Base-by-base conservation (phyloP, 2,329 filamentous ascomycete genomes). In the Cytospora mali region DNA sequence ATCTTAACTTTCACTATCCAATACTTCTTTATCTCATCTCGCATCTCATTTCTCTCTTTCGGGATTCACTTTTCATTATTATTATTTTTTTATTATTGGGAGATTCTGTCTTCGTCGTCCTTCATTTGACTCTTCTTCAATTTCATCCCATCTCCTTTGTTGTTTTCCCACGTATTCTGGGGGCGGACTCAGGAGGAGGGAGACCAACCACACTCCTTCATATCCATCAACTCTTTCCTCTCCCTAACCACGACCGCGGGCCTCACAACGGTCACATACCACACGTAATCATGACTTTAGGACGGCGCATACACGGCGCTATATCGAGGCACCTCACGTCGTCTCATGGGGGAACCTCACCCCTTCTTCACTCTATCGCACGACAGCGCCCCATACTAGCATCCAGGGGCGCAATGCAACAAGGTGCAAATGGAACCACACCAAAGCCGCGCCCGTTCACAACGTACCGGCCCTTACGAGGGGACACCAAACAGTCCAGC, bases 401-500 rank as follows among this genome's bases (percentile, higher is more conserved):
- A 6, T 42, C 39, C 39, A 42, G 14, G 18, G 18, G 39, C 39
- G 39, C 16, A 42, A 16, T 42, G n/a, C 35, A 16, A 42, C 35
- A 16, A n/a, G 35, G 35, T 16, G 14, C 14, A n/a, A 42, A 4
- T 16, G 18, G 18, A n/a, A n/a, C 14, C 16, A 16, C 16, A 5
- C 11, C 18, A 6, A n/a, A 6, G 4, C 31, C 31, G 2, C n/a
- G 49, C 33, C 53, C 54, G 18, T 33, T 57, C 31, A 58, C 49
- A 14, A 25, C 55, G 6, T 52, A 42, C 18, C 50, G 50, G 6
- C 25, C 35, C 11, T 27, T 29, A 14, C 59, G 49, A 25, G 14
- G 28, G 14, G 62, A 69, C 63, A 65, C 48, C 5, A 42, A 1
- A 2, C 39, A n/a, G 39, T 21, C 39, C 16, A 10, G 16, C 14